phyloP scores from a whole-genome alignment of 2,329 filamentous ascomycete species.

The Talaromyces sp. region DNA sequence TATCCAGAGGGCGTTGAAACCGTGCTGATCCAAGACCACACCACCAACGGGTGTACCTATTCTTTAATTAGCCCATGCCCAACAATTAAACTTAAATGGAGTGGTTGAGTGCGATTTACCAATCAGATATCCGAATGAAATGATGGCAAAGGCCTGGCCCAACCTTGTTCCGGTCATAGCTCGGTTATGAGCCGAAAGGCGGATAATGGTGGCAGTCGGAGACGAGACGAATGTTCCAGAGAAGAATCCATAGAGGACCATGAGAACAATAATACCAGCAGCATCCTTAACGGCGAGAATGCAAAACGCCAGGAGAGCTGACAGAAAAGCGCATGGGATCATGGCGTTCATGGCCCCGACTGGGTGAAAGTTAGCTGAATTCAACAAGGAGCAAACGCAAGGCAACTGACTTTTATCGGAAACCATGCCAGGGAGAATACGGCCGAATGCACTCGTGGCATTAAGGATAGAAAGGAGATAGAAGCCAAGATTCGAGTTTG shows the following conservation, averaged over 20 bases:
- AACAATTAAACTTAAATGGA: neutral
- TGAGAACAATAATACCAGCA: neutral
- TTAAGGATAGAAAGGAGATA: constrained; percentile 28
- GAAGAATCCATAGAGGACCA: constrained; percentile 2
- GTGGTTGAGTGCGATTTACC: neutral
- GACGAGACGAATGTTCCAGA: constrained; percentile 1
- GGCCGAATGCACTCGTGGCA: constrained; percentile 28
- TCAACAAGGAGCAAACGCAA: neutral
- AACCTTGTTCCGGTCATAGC: constrained; percentile 2
- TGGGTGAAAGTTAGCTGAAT: neutral
- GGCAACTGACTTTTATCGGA: constrained; percentile 20
- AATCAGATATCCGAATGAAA: constrained; percentile 7
- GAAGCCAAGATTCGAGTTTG: constrained; percentile 15
- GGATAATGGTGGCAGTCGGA: neutral
- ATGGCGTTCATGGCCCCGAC: constrained; percentile 1
- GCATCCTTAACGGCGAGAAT: neutral
- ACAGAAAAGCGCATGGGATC: neutral
- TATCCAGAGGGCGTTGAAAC: constrained; percentile 3
- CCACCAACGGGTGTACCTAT: constrained; percentile 8
- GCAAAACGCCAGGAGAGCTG: constrained; percentile 3
- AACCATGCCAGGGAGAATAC: constrained; percentile 27
- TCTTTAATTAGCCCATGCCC: neutral
- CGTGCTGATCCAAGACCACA: constrained; percentile 4
- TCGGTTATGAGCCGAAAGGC: neutral
- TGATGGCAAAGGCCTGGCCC: constrained; percentile 4